Evolutionary conservation across 2,329 filamentous ascomycete species (phyloP), one percentile per base, ranked within the genome.

Genomic region (Aureobasidium uvarum): DNA sequence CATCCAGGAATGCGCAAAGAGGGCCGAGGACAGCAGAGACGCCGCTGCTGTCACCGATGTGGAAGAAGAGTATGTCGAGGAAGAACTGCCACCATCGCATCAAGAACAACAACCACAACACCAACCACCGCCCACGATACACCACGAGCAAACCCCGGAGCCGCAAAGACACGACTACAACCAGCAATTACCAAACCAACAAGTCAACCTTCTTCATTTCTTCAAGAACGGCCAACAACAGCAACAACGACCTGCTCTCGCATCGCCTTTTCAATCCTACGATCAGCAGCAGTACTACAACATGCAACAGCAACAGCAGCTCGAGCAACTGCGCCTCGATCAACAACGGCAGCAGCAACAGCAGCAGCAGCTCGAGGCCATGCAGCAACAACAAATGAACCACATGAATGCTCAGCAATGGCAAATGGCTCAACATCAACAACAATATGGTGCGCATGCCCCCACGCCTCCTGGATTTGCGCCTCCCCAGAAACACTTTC

Each of bases 1-100:
- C 66, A 86, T 88, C 67, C 77, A 80, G 66, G 81, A 84, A 50
- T 83, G 84, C 68, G 85, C 85, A 4, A 75, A 78, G 31, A 79
- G 80, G 71, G 84, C 83, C 1, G 80, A 80, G 28, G 72, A 78
- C 56, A 84, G 81, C 68, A 74, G 81, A 65, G 80, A 79, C 62
- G 72, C 78, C 23, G 79, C 78, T 10, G 74, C 75, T 25, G 78
- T 79, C 39, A 73, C 74, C 7, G 50, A 33, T 11, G 55, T 54
- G 7, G 77, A 67, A 25, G 39, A 55, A 33, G 59, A 60, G n/a
- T 58, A 68, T 23, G 46, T 20, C 7, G 46, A 56, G 11, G 77
- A 67, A 23, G 39, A 55, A 52, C 36, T 46, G 31, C 62, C 67
- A 14, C 48, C 41, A 41, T 51, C 66, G 33, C 18, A 51, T 2